Base-by-base conservation (phyloP, 1,139 yeast genomes). In the Meyerozyma sp. region DNA sequence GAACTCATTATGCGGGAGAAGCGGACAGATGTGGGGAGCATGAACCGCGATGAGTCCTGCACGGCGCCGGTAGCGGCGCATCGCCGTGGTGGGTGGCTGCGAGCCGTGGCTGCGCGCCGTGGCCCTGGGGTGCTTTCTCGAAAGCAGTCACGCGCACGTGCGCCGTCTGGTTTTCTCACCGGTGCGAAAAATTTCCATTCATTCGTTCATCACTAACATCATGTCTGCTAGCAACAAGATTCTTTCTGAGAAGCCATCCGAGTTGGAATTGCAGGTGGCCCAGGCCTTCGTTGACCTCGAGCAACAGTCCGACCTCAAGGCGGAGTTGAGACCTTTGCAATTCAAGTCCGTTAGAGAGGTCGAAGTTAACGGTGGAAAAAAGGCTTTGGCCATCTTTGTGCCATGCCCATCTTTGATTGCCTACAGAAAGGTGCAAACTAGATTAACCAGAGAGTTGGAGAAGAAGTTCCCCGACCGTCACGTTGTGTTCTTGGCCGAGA, bases 381-480 rank as follows among this genome's bases (percentile, higher is more conserved):
- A 90, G 82, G 98, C 98, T 64, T 83, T 93, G 71, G 96, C 93
- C 74, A 80, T 93, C 77, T 93, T 93, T 70, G 97, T 93, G 62
- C 98, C 98, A 73, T 95, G 87, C 63, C 97, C 98, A 77, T 80
- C 90, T 65, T 84, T 93, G 73, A 65, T 80, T 61, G 84, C 86
- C 61, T 91, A 88, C 94, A 96, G 93, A 90, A 90, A 85, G 81
- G 95, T 90, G 64, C 98, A 93, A 82, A 82, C 82, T 69, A 84
- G 89, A 81, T 85, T 93, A 73, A 90, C 97, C 79, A 93, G 98
- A 81, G 98, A 93, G 82, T 88, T 93, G 73, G 98, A 93, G 81
- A 93, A 93, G 95, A 93, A 93, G 81, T 93, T 93, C 91, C 95
- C 97, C 71, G 98, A 93, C 84, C 89, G 96, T 77, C 98, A 93